A percentile compares a stretch with the other conserved stretches of the same genome.
phyloP scores from a whole-genome alignment of 331 rosid species.

The Pyracantha coccinea region DNA sequence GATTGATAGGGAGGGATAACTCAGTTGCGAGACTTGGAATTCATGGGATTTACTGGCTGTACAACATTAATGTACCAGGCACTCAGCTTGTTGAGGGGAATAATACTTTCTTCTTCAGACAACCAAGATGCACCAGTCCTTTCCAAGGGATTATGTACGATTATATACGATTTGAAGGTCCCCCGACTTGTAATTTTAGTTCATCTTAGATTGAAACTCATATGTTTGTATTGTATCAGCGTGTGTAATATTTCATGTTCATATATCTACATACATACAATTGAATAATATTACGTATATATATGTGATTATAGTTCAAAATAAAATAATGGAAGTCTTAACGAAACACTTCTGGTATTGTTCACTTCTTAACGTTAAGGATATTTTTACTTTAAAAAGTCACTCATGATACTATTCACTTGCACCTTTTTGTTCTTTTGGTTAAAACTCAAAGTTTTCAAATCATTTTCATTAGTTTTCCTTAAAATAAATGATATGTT shows the following conservation, averaged over 20 bases:
- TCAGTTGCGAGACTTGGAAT: constrained; percentile 31
- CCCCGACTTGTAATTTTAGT: constrained; percentile 5
- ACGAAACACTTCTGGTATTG: too few species aligned
- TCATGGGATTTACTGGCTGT: constrained; percentile 31
- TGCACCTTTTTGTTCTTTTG: too few species aligned
- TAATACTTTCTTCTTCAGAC: constrained; percentile 21
- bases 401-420: too few species aligned
- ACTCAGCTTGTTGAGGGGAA: constrained; percentile 23
- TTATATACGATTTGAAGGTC: constrained; percentile 26
- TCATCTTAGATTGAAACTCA: neutral
- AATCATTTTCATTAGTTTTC: too few species aligned
- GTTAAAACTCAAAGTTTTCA: too few species aligned
- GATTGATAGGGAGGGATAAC: constrained; percentile 33
- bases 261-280: neutral
- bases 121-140: constrained; percentile 30
- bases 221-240: neutral
- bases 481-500: neutral
- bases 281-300: neutral
- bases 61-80: constrained; percentile 18
- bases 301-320: neutral
- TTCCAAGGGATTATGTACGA: constrained; percentile 32
- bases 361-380: too few species aligned
- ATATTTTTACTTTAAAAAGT: too few species aligned
- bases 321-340: too few species aligned
- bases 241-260: neutral